phyloP scores from a whole-genome alignment of 2,329 filamentous ascomycete species.

The Emydomyces testavorans region DNA sequence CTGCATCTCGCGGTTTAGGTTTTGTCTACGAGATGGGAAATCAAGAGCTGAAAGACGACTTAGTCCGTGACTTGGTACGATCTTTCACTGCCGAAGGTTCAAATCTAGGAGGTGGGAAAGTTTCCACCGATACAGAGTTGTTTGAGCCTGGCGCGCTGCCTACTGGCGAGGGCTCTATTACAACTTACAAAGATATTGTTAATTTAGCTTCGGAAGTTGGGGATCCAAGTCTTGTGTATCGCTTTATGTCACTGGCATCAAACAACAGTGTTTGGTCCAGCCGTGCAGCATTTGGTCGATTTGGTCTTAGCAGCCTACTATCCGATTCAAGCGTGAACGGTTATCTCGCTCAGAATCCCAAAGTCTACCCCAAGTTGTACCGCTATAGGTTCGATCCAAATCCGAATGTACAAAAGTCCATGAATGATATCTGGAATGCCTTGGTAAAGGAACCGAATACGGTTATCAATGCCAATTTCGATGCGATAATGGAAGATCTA shows the following conservation, averaged over 20 bases:
- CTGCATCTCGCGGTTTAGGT: constrained; percentile 79
- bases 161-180: constrained; percentile 81
- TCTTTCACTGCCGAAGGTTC: constrained; percentile 62
- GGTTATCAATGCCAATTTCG: constrained; percentile 70
- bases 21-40: constrained; percentile 91
- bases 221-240: constrained; percentile 90
- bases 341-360: constrained; percentile 68
- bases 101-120: constrained; percentile 59
- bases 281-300: constrained; percentile 88
- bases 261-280: constrained; percentile 97
- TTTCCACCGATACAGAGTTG: constrained; percentile 80
- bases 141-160: constrained; percentile 86
- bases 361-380: constrained; percentile 88
- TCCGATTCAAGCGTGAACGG: constrained; percentile 64
- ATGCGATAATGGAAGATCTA: constrained; percentile 78
- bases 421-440: constrained; percentile 96
- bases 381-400: constrained; percentile 94
- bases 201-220: constrained; percentile 91
- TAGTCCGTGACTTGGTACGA: constrained; percentile 77
- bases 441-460: constrained; percentile 77
- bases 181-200: constrained; percentile 96
- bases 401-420: constrained; percentile 78
- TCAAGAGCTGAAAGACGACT: constrained; percentile 61
- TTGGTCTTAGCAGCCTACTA: constrained; percentile 82
- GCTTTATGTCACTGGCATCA: constrained; percentile 93